Evolutionary conservation across 73 alveolate genomes (phyloP).

Genomic region (Tetrahymena borealis): DNA sequence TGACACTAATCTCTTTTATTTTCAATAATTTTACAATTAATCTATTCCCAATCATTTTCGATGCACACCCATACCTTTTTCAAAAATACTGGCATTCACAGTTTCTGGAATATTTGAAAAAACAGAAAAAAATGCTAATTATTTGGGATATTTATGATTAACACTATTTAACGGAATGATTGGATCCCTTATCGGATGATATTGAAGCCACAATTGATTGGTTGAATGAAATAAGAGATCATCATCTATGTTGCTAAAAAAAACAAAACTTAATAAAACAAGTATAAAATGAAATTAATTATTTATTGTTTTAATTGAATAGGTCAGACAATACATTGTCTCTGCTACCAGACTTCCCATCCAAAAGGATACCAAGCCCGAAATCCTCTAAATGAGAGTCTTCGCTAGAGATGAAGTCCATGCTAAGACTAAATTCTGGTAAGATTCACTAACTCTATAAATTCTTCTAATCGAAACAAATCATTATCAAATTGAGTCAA

Average conservation of each 20-base stretch:
- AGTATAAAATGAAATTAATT: background rate
- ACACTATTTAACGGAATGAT: too few species aligned
- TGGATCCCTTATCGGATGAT: background rate
- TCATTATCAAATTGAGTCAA: too few species aligned
- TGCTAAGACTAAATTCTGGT: slow-evolving; percentile 90
- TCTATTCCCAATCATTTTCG: background rate
- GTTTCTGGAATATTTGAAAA: background rate
- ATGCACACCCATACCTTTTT: background rate
- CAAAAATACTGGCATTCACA: background rate
- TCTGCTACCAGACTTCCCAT: slow-evolving; percentile 78
- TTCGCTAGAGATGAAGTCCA: slow-evolving; percentile 76
- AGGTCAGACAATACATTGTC: slow-evolving; percentile 74
- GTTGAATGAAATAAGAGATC: background rate
- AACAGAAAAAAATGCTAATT: background rate
- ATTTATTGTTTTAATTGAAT: background rate
- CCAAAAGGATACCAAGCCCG: slow-evolving; percentile 72
- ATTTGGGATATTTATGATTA: background rate
- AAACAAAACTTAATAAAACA: background rate
- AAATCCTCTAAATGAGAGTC: slow-evolving; percentile 77
- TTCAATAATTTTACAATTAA: background rate
- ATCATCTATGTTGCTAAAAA: background rate
- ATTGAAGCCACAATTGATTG: background rate
- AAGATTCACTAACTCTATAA: too few species aligned
- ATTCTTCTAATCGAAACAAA: too few species aligned
- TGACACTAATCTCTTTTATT: background rate